These are phyloP conservation scores for Noccaea bulbosa DNA, from an alignment of 345 rosid genomes.

Conservation along the genomic window DNA sequence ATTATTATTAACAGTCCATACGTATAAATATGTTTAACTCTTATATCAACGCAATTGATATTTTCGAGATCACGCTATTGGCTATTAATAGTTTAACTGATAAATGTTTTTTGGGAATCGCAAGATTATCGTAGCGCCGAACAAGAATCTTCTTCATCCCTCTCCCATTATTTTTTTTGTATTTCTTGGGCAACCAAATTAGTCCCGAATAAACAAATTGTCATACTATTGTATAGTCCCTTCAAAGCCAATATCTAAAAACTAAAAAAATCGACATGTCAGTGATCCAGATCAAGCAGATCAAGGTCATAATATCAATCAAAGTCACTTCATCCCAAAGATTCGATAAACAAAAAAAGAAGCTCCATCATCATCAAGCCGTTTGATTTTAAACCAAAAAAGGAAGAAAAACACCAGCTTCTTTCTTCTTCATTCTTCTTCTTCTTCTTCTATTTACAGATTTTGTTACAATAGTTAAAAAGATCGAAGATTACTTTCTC, in stretches of 20 bases:
- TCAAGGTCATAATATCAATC: conserved; percentile 43
- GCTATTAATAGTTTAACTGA: conserved; percentile 14
- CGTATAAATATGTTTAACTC: no score
- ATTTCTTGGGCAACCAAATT: conserved; percentile 29
- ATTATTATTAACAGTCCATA: no score
- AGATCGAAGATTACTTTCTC: conserved; percentile 12
- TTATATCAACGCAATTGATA: no score
- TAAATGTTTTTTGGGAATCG: conserved; percentile 20
- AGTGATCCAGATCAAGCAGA: conserved; percentile 36
- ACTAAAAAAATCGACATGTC: conserved; percentile 18
- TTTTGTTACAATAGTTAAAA: conserved; percentile 9
- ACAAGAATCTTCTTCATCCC: conserved; percentile 44
- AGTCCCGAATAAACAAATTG: conserved; percentile 21
- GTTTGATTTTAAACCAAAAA: conserved; percentile 24
- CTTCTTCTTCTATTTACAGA: conserved; percentile 33
- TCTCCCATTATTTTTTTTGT: conserved; percentile 19
- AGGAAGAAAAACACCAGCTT: conserved; percentile 13
- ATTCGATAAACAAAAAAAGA: conserved; percentile 30
- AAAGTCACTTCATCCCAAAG: conserved; percentile 41
- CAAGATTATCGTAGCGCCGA: conserved; percentile 37
- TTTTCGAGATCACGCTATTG: conserved; percentile 20
- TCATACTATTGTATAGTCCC: neutral
- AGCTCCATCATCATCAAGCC: conserved; percentile 29
- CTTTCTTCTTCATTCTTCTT: neutral
- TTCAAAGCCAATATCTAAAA: neutral